Evolutionary conservation across 768 basidiomycete species (phyloP).

Genomic region (Suillus subaureus): DNA sequence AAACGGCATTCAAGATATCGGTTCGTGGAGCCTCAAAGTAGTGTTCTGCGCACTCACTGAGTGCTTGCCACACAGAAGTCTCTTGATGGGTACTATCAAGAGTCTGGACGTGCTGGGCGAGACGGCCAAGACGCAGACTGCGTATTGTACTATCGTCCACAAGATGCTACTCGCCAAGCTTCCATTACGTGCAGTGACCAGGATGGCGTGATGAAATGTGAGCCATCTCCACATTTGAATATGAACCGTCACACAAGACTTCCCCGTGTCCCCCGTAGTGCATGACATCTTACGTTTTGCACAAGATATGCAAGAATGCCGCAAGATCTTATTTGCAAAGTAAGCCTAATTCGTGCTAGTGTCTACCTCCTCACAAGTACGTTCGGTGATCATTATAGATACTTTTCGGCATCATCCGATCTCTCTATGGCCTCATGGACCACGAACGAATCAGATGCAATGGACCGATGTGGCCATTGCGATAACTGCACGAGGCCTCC

Average conservation of each 20-base stretch:
- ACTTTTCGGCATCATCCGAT: slow-evolving; percentile 79
- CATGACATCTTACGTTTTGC: slow-evolving; percentile 81
- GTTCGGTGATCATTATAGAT: slow-evolving; percentile 43
- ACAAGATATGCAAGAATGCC: slow-evolving; percentile 73
- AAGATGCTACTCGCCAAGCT: slow-evolving; percentile 66
- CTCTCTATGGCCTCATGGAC: slow-evolving; percentile 77
- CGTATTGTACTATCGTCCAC: slow-evolving; percentile 81
- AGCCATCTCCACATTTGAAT: slow-evolving; percentile 26
- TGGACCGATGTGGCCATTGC: slow-evolving; percentile 81
- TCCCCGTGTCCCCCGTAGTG: slow-evolving; percentile 45
- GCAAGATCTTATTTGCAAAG: slow-evolving; percentile 85
- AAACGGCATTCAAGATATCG: slow-evolving; percentile 39
- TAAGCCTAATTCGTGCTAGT: slow-evolving; percentile 37
- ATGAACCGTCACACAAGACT: neutral
- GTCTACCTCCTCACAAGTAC: slow-evolving; percentile 9
- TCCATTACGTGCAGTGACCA: slow-evolving; percentile 59
- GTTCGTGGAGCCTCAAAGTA: slow-evolving; percentile 31
- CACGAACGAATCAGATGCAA: slow-evolving; percentile 59
- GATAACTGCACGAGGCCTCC: slow-evolving; percentile 82
- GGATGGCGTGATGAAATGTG: slow-evolving; percentile 65
- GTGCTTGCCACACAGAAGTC: slow-evolving; percentile 61
- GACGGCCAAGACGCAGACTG: slow-evolving; percentile 90
- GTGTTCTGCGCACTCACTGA: slow-evolving; percentile 7
- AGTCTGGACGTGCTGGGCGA: slow-evolving; percentile 91
- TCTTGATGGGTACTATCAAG: slow-evolving; percentile 91